These are phyloP conservation scores for Solanum aculeatissimum DNA, from an alignment of 305 asterid species.

Conservation along the genomic window DNA sequence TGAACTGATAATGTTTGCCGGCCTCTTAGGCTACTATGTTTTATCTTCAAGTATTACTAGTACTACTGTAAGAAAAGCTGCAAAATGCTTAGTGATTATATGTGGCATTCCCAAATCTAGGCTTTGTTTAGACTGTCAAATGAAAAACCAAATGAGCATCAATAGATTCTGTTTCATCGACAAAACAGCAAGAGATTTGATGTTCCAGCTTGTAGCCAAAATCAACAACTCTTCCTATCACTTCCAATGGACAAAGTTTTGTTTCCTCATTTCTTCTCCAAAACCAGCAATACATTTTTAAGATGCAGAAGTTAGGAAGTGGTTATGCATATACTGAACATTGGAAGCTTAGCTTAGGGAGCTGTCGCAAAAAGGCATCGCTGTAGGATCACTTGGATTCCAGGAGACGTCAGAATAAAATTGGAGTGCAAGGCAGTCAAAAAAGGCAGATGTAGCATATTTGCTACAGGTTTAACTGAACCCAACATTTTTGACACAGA, in stretches of 20 bases:
- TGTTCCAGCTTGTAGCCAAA: background rate
- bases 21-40: background rate
- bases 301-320: background rate
- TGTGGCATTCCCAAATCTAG: background rate
- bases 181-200: background rate
- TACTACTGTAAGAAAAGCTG: background rate
- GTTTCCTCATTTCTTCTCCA: background rate
- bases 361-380: background rate
- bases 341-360: background rate
- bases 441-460: background rate
- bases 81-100: background rate
- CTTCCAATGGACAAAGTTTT: background rate
- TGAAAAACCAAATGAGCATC: background rate
- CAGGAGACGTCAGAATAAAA: background rate
- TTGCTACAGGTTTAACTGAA: background rate
- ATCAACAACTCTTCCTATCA: background rate
- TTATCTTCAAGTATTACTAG: background rate
- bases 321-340: background rate
- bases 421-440: background rate
- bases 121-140: background rate
- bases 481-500: background rate
- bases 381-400: background rate
- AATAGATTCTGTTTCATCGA: background rate
- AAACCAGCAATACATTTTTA: background rate
- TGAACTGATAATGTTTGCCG: background rate